Conservation (phyloP, 2,329 filamentous ascomycete species). For the Golovinomyces cichoracearum region DNA sequence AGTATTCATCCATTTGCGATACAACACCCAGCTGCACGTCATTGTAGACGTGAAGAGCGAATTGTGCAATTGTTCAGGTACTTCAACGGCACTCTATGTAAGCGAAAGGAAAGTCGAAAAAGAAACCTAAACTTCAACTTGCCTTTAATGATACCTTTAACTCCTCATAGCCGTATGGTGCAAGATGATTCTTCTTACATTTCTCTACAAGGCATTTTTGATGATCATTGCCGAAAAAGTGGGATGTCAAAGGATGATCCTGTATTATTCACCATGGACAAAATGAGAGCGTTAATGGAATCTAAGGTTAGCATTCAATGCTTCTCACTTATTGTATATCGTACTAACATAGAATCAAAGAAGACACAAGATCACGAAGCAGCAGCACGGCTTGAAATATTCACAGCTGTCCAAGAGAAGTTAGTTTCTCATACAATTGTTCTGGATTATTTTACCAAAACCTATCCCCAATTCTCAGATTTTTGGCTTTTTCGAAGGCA, state of each 20-base stretch:
- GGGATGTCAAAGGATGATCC: constrained; percentile 86
- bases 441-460: constrained; percentile 68
- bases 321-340: neutral
- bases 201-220: constrained; percentile 79
- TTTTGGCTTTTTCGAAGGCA: constrained; percentile 98
- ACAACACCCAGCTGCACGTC: constrained; percentile 77
- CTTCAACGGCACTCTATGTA: constrained; percentile 73
- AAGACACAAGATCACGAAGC: constrained; percentile 42
- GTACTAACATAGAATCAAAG: constrained; percentile 17
- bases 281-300: constrained; percentile 52
- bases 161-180: constrained; percentile 80
- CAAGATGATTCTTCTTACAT: constrained; percentile 90
- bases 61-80: constrained; percentile 92
- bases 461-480: constrained; percentile 69
- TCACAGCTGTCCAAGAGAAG: constrained; percentile 78
- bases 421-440: constrained; percentile 65
- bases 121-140: constrained; percentile 90
- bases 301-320: constrained; percentile 15
- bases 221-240: constrained; percentile 77
- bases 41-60: constrained; percentile 79
- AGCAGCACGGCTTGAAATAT: constrained; percentile 65
- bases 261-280: constrained; percentile 83
- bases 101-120: constrained; percentile 82
- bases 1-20: constrained; percentile 93
- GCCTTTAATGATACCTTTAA: constrained; percentile 82